Base-by-base conservation (phyloP, 768 basidiomycete genomes). In the Daedaleopsis sinensis region DNA sequence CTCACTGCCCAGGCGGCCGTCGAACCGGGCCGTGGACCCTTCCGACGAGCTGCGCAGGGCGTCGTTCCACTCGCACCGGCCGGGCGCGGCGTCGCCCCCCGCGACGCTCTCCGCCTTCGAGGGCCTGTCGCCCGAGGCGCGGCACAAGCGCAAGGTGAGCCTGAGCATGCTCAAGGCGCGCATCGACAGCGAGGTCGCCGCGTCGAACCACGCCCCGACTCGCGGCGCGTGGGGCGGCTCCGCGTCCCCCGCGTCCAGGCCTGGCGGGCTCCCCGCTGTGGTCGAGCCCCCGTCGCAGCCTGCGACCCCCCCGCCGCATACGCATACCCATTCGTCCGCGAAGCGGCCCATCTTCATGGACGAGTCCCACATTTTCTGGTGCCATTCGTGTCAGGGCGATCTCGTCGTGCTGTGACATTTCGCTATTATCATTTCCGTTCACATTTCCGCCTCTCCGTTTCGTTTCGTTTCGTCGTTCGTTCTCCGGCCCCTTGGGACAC, bases 331-430 rank as follows among this genome's bases (percentile, higher is more conserved):
- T 18, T 32, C 27, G 27, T 32, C 21, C 19, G 48, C 58, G 39
- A 67, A 65, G 59, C 85, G 88, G 54, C 81, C 89, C 3, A 91
- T 92, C 69, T 94, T 93, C 70, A 77, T 93, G 77, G 93, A 94
- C 68, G 92, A 94, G 66, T 86, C 91, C 27, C 92, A 94, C 71
- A 84, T 94, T 18, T 94, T 94, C 76, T 94, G 93, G 91, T 94
- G 92, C 76, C 82, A 86, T 69, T 85, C 89, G 19, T 94, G 92
- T 79, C 79, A 77, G 52, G 92, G 92, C 50, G 92, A 94, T 73
- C 75, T 94, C 43, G 90, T 94, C 43, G 86, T 94, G 62, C 75
- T 94, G 60, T 91, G 74, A 66, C 53, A 49, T 23, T 37, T 16
- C 3, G 18, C 9, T 24, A 54, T 37, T 36, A 46, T n/a, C 44